phyloP scores from a whole-genome alignment of 257 asterid species.

The Ligustrum vulgare region DNA sequence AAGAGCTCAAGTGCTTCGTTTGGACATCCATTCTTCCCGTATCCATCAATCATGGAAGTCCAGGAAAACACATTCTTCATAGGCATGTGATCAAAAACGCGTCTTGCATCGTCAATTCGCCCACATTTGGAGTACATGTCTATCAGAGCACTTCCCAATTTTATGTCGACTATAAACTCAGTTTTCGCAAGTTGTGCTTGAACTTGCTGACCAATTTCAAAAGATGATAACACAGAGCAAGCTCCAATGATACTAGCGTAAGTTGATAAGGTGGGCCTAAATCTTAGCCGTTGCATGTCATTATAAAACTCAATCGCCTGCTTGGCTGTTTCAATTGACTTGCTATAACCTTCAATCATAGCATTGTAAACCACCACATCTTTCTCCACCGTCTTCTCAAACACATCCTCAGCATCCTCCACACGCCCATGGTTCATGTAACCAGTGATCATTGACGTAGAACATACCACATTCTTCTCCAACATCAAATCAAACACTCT shows the following conservation, averaged over 20 bases:
- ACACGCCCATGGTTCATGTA: constrained; percentile 44
- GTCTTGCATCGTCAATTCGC: constrained; percentile 41
- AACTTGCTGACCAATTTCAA: constrained; percentile 49
- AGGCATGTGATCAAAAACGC: constrained; percentile 42
- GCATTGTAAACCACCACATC: constrained; percentile 54
- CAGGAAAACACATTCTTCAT: constrained; percentile 51
- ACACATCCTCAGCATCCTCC: constrained; percentile 45
- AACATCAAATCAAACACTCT: constrained; percentile 49
- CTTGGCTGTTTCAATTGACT: constrained; percentile 40
- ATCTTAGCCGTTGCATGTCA: constrained; percentile 39
- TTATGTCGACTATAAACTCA: constrained; percentile 26
- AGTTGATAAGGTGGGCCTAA: constrained; percentile 43
- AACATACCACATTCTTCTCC: constrained; percentile 44
- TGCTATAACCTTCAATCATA: constrained; percentile 55
- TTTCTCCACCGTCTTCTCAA: constrained; percentile 38
- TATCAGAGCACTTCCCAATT: constrained; percentile 48
- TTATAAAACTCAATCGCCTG: constrained; percentile 41
- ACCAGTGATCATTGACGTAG: constrained; percentile 49
- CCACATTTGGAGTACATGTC: constrained; percentile 58
- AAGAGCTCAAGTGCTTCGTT: constrained; percentile 35
- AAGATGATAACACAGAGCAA: constrained; percentile 42
- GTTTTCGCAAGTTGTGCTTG: constrained; percentile 43
- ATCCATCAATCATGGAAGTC: constrained; percentile 60
- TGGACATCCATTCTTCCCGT: constrained; percentile 46
- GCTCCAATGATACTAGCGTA: constrained; percentile 53